Evolutionary conservation across 2,329 filamentous ascomycete genomes (phyloP).

Genomic region (Fusarium austroafricanum): DNA sequence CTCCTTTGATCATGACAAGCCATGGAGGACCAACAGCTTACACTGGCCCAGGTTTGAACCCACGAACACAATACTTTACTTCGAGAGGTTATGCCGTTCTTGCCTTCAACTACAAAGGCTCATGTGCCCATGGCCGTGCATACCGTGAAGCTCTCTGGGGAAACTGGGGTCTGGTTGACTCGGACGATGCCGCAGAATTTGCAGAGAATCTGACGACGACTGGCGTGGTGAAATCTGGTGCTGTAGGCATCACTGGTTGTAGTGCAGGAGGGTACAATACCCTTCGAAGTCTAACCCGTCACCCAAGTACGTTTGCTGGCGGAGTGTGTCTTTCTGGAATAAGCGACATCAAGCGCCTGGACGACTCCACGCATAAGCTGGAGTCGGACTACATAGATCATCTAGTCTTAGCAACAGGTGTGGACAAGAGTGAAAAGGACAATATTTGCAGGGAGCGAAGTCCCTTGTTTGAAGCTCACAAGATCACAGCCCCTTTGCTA

Average conservation of each 20-base stretch:
- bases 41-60: conserved; percentile 55
- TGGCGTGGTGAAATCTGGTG: conserved; percentile 51
- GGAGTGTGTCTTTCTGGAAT: conserved; percentile 64
- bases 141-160: conserved; percentile 63
- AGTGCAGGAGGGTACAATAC: conserved; percentile 67
- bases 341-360: conserved; percentile 60
- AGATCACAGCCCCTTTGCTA: conserved; percentile 62
- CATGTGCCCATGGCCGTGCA: conserved; percentile 61
- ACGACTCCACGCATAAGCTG: conserved; percentile 65
- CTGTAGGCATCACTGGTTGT: conserved; percentile 61
- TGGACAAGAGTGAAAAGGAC: conserved; percentile 54
- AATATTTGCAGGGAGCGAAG: conserved; percentile 59
- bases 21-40: conserved; percentile 65
- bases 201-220: conserved; percentile 55
- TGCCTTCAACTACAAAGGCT: conserved; percentile 64
- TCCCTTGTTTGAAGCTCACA: conserved; percentile 60
- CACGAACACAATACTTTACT: conserved; percentile 64
- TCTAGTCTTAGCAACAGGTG: conserved; percentile 54
- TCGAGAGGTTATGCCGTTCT: conserved; percentile 65
- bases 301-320: conserved; percentile 60
- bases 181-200: conserved; percentile 61
- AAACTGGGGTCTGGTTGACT: conserved; percentile 63
- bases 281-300: conserved; percentile 59
- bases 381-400: conserved; percentile 64
- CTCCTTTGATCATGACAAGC: conserved; percentile 61